Base-by-base conservation (phyloP, 164 flowering plant genomes). In the Stephania cephalantha region DNA sequence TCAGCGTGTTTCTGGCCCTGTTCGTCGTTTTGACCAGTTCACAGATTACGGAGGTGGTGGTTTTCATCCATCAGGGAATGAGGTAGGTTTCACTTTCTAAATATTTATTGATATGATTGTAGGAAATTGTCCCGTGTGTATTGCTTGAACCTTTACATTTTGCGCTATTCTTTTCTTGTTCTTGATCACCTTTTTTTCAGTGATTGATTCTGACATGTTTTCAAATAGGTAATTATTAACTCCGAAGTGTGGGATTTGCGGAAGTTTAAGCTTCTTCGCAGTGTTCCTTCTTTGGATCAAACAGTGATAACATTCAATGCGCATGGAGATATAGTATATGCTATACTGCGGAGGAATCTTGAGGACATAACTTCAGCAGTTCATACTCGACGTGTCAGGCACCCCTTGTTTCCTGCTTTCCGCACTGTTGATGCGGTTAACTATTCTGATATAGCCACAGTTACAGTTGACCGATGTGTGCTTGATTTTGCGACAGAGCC, bases 41-140 rank as follows among this genome's bases (percentile, higher is more conserved):
- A 85, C 98, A 8, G 99, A 96, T 71, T 92, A 91, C 72, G 99
- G 99, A 0, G 99, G 99, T 22, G 99, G 99, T 12, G 98, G 98
- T 64, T 96, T 94, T 82, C 99, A 94, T 86, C 99, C 99, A 73
- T 88, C 97, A 77, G 97, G 99, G 64, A 96, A 96, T 84, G 99
- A 96, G 99, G 99, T 94, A 85, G 46, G 83, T 13, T 13, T 12
- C 46, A 70, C 7, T 61, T 53, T n/a, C 66, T 20, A 18, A 1
- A 61, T 12, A n/a, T 61, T n/a, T 20, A 20, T 61, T 61, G 25
- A 25, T 61, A 15, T 18, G 64, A 18, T 58, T 58, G n/a, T 18
- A 58, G 64, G n/a, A 61, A 61, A n/a, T 20, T 61, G 7, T 9
- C 65, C 5, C 7, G 65, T 17, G 15, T 55, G 18, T 58, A n/a